Evolutionary conservation across 805 yeast genomes (phyloP).

Genomic region (Saccharomycopsis selenospora): DNA sequence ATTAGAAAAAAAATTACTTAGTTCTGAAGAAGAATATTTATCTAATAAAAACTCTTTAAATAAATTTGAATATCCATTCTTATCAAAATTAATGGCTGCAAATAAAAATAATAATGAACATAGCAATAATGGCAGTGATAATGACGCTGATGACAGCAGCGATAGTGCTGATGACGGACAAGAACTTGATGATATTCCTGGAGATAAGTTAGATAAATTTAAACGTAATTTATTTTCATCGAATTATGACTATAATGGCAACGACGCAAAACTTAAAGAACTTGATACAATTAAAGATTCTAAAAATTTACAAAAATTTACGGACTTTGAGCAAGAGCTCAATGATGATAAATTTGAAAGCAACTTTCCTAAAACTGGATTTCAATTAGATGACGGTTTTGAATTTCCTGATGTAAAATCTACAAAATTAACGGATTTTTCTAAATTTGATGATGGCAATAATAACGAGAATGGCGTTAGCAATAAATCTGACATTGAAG

Average conservation of each 20-base stretch:
- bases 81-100: conserved; percentile 11
- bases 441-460: no score
- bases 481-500: no score
- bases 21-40: conserved; percentile 9
- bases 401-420: neutral
- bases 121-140: neutral
- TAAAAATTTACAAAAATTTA: neutral
- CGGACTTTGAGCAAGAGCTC: neutral
- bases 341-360: no score
- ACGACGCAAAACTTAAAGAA: neutral
- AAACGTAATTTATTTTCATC: neutral
- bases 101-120: neutral
- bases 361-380: no score
- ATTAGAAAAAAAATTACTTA: conserved; percentile 9
- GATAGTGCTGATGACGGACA: neutral
- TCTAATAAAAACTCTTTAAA: conserved; percentile 8
- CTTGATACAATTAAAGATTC: neutral
- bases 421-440: neutral
- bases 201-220: neutral
- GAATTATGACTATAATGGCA: neutral
- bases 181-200: neutral
- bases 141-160: neutral
- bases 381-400: neutral
- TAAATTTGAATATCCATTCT: conserved; percentile 17
- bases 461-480: no score